These are phyloP conservation scores for Physcomitrellopsis africana DNA, from an alignment of 225 moss, liverwort and hornwort species.

Conservation along the genomic window DNA sequence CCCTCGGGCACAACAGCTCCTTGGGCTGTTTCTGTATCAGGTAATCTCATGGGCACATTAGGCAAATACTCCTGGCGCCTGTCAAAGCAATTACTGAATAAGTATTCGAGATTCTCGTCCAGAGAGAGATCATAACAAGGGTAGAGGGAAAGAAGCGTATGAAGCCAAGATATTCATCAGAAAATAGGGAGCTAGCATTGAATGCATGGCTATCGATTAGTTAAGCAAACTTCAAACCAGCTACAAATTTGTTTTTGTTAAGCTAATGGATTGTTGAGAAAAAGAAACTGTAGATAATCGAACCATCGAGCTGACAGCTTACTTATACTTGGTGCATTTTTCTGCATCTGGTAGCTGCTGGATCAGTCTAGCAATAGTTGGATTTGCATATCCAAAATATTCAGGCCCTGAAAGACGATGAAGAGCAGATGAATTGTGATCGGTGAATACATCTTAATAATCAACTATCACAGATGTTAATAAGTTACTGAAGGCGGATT, in stretches of 20 bases:
- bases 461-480: slow-evolving; percentile 17
- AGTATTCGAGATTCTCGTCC: slow-evolving; percentile 1
- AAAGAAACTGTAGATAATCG: neutral
- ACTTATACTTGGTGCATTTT: slow-evolving; percentile 88
- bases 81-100: slow-evolving; percentile 20
- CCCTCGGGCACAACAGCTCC: slow-evolving; percentile 47
- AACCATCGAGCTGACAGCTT: slow-evolving; percentile 14
- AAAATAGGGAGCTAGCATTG: too few species aligned
- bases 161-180: too few species aligned
- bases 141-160: neutral
- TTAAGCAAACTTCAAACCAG: slow-evolving; percentile 18
- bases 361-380: slow-evolving; percentile 86
- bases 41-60: slow-evolving; percentile 84
- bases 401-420: slow-evolving; percentile 66
- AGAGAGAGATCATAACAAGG: neutral
- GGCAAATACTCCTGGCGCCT: slow-evolving; percentile 89
- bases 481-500: slow-evolving; percentile 5
- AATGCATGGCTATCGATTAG: neutral
- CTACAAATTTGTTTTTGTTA: slow-evolving; percentile 6
- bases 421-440: slow-evolving; percentile 13
- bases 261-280: neutral
- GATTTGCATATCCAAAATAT: slow-evolving; percentile 94
- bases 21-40: slow-evolving; percentile 65
- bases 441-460: slow-evolving; percentile 12
- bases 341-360: slow-evolving; percentile 87